Percentiles rank a stretch among this genome's conserved stretches.
phyloP scores from a whole-genome alignment of 768 basidiomycete genomes.

The Austroboletus eburneus region DNA sequence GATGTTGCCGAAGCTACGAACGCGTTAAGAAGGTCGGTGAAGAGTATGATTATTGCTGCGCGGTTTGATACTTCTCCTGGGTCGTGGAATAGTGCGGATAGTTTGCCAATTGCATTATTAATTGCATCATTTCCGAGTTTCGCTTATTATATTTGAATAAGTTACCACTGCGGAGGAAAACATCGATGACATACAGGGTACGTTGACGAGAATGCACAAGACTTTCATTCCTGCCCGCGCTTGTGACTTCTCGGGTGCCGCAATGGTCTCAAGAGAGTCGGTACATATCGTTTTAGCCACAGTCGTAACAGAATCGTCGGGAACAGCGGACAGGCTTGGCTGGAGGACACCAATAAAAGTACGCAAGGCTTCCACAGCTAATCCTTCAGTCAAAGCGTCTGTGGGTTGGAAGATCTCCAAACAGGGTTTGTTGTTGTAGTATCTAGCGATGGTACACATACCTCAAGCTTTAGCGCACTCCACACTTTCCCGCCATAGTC shows the following conservation, averaged over 20 bases:
- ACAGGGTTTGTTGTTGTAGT: constrained; percentile 1
- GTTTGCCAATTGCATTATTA: constrained; percentile 65
- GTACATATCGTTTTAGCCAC: constrained; percentile 72
- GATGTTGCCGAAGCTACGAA: constrained; percentile 6
- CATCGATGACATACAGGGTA: constrained; percentile 58
- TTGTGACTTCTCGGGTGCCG: constrained; percentile 91
- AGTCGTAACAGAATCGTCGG: constrained; percentile 40
- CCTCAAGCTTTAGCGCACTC: constrained; percentile 90
- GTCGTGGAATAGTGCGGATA: constrained; percentile 71
- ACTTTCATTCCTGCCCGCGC: constrained; percentile 86
- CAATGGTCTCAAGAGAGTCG: constrained; percentile 75
- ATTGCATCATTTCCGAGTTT: constrained; percentile 65
- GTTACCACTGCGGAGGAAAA: background rate
- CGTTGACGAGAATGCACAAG: constrained; percentile 70
- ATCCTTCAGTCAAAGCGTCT: constrained; percentile 67
- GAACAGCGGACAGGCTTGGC: constrained; percentile 36
- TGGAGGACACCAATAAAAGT: constrained; percentile 75
- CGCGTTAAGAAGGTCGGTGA: constrained; percentile 61
- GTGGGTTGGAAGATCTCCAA: constrained; percentile 88
- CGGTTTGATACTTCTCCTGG: constrained; percentile 68
- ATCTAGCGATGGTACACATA: constrained; percentile 21
- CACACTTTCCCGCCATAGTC: constrained; percentile 75
- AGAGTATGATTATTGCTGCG: constrained; percentile 58
- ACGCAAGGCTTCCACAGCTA: constrained; percentile 68
- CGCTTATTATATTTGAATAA: constrained; percentile 39